A percentile compares a stretch with the other conserved stretches of the same genome.
These are phyloP conservation scores for Debaryomyces subglobosus DNA, from an alignment of 1,139 yeast species.

Conservation along the genomic window DNA sequence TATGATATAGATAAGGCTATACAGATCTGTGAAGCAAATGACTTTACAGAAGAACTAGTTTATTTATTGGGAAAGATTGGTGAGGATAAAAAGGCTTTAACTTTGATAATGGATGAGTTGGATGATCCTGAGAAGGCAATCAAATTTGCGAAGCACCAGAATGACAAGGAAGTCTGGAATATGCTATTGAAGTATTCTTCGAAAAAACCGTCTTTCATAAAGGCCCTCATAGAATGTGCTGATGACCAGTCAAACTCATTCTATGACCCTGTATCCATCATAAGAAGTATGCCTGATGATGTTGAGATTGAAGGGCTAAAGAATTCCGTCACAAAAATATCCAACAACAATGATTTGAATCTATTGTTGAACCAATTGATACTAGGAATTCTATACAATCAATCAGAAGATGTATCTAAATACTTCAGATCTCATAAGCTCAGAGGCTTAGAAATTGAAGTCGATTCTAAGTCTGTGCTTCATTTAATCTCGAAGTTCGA, in stretches of 20 bases:
- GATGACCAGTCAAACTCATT: conserved; percentile 53
- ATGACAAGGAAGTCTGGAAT: conserved; percentile 80
- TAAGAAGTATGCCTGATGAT: conserved; percentile 63
- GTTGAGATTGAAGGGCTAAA: conserved; percentile 69
- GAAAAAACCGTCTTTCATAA: conserved; percentile 72
- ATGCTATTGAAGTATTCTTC: conserved; percentile 71
- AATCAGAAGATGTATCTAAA: conserved; percentile 51
- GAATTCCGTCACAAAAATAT: conserved; percentile 61
- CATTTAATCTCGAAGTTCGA: conserved; percentile 19
- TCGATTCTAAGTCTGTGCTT: conserved; percentile 14
- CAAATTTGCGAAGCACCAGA: conserved; percentile 71
- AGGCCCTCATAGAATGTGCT: conserved; percentile 70
- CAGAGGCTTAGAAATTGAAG: conserved; percentile 48
- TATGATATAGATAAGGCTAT: conserved; percentile 77
- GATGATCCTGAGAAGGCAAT: conserved; percentile 83
- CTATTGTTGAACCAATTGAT: conserved; percentile 60
- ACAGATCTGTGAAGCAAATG: conserved; percentile 56
- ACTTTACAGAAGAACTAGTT: conserved; percentile 69
- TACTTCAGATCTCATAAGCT: conserved; percentile 38
- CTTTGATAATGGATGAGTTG: conserved; percentile 72
- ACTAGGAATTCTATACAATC: conserved; percentile 61
- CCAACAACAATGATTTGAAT: conserved; percentile 66
- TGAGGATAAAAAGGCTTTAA: conserved; percentile 72
- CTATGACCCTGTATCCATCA: conserved; percentile 70
- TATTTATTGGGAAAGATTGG: conserved; percentile 85